Base-by-base conservation (phyloP, 2,329 filamentous ascomycete genomes). In the Penicillium sp. region DNA sequence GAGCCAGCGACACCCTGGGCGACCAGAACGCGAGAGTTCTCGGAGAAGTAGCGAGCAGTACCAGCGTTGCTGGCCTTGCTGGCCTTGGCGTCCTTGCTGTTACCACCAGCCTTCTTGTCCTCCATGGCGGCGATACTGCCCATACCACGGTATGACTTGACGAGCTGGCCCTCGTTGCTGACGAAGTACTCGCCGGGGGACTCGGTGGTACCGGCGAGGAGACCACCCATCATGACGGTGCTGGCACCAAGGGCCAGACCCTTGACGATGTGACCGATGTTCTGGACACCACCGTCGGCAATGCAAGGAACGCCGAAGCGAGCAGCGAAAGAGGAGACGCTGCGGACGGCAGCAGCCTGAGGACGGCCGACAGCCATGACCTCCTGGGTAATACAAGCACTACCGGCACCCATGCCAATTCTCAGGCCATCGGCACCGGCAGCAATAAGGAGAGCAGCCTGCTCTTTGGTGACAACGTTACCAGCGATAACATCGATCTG, bases 131-230 rank as follows among this genome's bases (percentile, higher is more conserved):
- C 95, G 75, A 99, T 99, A 79, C 89, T 93, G 68, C 95, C 95
- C 95, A 99, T 99, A 61, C 95, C 95, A 79, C 95, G 91, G 85
- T 99, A 99, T 42, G 95, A 93, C 86, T 99, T 99, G 79, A 99
- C 94, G 56, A 99, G 88, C 85, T 98, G 96, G 66, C 95, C 95
- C 80, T 98, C 94, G 62, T 91, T 90, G 73, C 91, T 96, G 69
- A 99, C 92, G 74, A 96, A 98, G 68, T 96, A 98, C 67, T 94
- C 93, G 66, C 95, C 96, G 38, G 95, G 95, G 39, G 94, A 98
- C 81, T 99, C 95, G 43, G 94, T 97, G 64, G 95, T 98, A 76
- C 96, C 95, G 53, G 95, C 95, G 66, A 99, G 86, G 55, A 99
- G 88, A 81, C 95, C 96, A 71, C 95, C 95, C 95, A 99, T 99